Evolutionary conservation across 176 grass and related monocot genomes (phyloP), one percentile per base, ranked within the genome.

Genomic region (Themeda triandra): DNA sequence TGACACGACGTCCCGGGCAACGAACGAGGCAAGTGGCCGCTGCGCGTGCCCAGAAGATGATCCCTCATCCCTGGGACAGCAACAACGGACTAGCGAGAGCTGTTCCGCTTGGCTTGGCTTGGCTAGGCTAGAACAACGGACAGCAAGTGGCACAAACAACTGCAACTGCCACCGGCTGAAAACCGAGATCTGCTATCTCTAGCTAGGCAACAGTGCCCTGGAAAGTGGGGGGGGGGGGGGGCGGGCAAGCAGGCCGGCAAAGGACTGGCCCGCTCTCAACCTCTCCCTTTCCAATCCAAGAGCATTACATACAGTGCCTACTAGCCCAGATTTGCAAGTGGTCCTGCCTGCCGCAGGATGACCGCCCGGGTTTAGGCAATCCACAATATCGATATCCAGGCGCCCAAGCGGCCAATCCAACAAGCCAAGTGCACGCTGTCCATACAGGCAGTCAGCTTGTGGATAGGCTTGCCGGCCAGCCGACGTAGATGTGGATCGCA

Each of bases 371-470:
- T 10, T 21, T 2, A 24, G 58, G n/a, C 17, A 18, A 4, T 49
- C 15, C n/a, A n/a, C n/a, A n/a, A n/a, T n/a, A n/a, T n/a, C n/a
- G n/a, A n/a, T n/a, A n/a, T n/a, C n/a, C n/a, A n/a, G n/a, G n/a
- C n/a, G n/a, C n/a, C n/a, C n/a, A n/a, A n/a, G n/a, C n/a, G n/a
- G n/a, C n/a, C n/a, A n/a, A n/a, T n/a, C n/a, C n/a, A n/a, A n/a
- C n/a, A n/a, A 19, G 64, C 65, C 41, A 7, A 41, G 48, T 23
- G 33, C 35, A 37, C 44, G 73, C 83, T 82, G 73, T 64, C 83
- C 83, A 78, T 77, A 35, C 66, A 60, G 53, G 12, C 63, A 41
- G 30, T 12, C 73, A 19, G 21, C 78, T 29, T 63, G 13, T 29
- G 60, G 30, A 23, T 29, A 86, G 28, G 56, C 45, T 82, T 54